Evolutionary conservation across 2,329 filamentous ascomycete species (phyloP).

Genomic region (Davidsoniella eucalypti): DNA sequence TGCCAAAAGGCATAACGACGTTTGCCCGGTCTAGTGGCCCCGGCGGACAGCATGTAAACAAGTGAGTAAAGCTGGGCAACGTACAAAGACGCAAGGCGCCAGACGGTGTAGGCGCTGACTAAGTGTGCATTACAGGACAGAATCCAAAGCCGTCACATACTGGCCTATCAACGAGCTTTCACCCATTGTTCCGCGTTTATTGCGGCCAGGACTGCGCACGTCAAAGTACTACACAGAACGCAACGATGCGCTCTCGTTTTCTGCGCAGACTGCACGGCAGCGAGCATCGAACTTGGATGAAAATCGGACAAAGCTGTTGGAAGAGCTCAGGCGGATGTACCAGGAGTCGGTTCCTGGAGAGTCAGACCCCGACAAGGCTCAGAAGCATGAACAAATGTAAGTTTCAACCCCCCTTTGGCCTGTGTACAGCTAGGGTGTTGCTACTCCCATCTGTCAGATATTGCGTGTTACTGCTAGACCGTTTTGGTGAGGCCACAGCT

Average conservation of each 20-base stretch:
- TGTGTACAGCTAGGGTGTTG: too few relatives aligned
- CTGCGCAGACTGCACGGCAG: conserved; percentile 38
- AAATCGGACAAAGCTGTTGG: conserved; percentile 32
- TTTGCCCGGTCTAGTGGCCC: conserved; percentile 44
- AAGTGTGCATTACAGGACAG: conserved; percentile 28
- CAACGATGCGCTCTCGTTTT: conserved; percentile 36
- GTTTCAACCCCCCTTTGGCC: conserved; percentile 13
- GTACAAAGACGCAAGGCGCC: not conserved
- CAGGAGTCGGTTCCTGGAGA: conserved; percentile 28
- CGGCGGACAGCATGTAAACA: conserved; percentile 46
- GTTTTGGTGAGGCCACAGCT: not conserved
- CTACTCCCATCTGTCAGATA: too few relatives aligned
- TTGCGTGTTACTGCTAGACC: too few relatives aligned
- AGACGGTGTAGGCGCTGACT: not conserved
- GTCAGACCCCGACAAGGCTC: conserved; percentile 28
- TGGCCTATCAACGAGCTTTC: conserved; percentile 34
- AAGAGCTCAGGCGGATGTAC: conserved; percentile 34
- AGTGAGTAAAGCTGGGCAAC: conserved; percentile 24
- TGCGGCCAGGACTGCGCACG: conserved; percentile 30
- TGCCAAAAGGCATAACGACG: conserved; percentile 36
- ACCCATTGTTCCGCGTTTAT: conserved; percentile 27
- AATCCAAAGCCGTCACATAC: conserved; percentile 40
- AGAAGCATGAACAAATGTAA: conserved; percentile 34
- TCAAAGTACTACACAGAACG: conserved; percentile 37
- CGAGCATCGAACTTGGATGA: conserved; percentile 35